These are phyloP conservation scores for Tremella mesenterica DNA, from an alignment of 768 basidiomycete genomes.

Conservation along the genomic window DNA sequence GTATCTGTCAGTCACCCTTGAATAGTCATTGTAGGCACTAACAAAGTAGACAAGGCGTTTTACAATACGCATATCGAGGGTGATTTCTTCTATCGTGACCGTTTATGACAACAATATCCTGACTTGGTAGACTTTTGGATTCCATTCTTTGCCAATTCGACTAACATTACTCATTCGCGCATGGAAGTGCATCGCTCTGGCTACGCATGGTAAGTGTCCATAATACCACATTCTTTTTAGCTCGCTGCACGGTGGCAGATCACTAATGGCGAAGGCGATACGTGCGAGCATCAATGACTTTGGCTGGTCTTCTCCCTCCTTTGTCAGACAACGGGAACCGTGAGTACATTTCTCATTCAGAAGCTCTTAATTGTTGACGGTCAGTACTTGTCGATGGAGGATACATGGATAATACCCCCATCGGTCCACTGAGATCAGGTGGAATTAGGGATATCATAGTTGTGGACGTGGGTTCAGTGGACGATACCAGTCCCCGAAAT, in stretches of 20 bases:
- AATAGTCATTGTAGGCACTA: not conserved
- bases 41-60: constrained; percentile 56
- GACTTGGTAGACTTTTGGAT: constrained; percentile 76
- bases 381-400: constrained; percentile 46
- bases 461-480: constrained; percentile 83
- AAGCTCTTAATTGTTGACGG: not conserved
- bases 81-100: constrained; percentile 13
- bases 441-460: constrained; percentile 87
- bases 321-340: constrained; percentile 80
- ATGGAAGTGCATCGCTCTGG: constrained; percentile 98
- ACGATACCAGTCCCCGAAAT: constrained; percentile 88
- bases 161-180: constrained; percentile 86
- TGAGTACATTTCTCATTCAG: constrained; percentile 6
- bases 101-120: not conserved
- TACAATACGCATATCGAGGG: constrained; percentile 69
- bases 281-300: constrained; percentile 88
- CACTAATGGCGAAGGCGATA: constrained; percentile 21
- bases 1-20: constrained; percentile 62
- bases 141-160: constrained; percentile 95
- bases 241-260: too few relatives aligned
- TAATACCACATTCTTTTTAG: constrained; percentile 23
- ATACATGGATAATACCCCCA: constrained; percentile 51
- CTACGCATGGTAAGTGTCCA: constrained; percentile 96
- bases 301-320: constrained; percentile 89
- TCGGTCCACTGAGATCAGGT: constrained; percentile 82